These are phyloP conservation scores for Globisporangium lucens DNA, from an alignment of 352 stramenopile genomes.

Conservation along the genomic window DNA sequence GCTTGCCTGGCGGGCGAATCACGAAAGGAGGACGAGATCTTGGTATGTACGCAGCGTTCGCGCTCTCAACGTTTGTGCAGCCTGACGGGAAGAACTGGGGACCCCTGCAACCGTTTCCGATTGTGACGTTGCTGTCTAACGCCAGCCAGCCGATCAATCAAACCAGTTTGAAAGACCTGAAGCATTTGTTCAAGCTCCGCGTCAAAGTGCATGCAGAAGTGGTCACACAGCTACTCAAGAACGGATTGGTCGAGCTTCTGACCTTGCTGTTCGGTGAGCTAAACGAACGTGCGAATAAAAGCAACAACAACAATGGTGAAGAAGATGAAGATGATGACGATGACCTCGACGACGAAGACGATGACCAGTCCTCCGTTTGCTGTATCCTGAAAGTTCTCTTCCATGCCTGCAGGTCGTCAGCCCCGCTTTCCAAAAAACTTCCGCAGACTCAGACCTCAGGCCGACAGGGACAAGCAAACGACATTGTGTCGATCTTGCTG, in stretches of 20 bases:
- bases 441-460: constrained; percentile 19
- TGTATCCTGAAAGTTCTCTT: constrained; percentile 77
- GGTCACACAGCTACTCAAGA: constrained; percentile 48
- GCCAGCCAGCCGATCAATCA: constrained; percentile 13
- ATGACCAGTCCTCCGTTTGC: constrained; percentile 61
- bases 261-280: constrained; percentile 50
- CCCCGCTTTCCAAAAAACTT: constrained; percentile 59
- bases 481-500: constrained; percentile 47
- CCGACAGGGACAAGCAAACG: constrained; percentile 16
- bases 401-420: constrained; percentile 63
- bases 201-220: constrained; percentile 74
- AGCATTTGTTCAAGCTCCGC: constrained; percentile 32
- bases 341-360: constrained; percentile 45
- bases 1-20: constrained; percentile 50
- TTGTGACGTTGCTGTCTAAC: constrained; percentile 36
- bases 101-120: constrained; percentile 50
- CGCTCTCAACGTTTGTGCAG: constrained; percentile 67
- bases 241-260: constrained; percentile 45
- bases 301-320: constrained; percentile 17
- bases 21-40: constrained; percentile 41
- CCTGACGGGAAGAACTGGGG: constrained; percentile 59
- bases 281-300: constrained; percentile 20
- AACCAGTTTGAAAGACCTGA: constrained; percentile 14
- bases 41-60: constrained; percentile 59
- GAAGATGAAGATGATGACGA: constrained; percentile 30